A percentile compares a stretch with the other conserved stretches of the same genome.
These are phyloP conservation scores for Solidago caesia DNA, from an alignment of 129 eudicot genomes.

Conservation along the genomic window DNA sequence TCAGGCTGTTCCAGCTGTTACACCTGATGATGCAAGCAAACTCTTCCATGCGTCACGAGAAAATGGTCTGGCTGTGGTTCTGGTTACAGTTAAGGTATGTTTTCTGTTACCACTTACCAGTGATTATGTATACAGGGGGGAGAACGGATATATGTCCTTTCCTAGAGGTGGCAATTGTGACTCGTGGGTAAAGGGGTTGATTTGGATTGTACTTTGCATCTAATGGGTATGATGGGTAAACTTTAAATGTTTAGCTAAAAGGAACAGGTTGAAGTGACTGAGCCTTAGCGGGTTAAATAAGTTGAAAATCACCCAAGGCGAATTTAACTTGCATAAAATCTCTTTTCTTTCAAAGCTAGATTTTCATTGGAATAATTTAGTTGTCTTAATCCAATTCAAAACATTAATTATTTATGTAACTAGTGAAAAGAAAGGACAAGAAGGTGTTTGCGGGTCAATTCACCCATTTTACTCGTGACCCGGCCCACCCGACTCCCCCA, in stretches of 20 bases:
- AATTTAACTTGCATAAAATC: neutral
- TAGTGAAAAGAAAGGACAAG: neutral
- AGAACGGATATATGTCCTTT: constrained; percentile 2
- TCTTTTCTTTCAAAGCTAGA: neutral
- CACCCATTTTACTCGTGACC: neutral
- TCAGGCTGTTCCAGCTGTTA: constrained; percentile 53
- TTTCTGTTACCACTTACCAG: neutral
- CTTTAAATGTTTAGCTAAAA: neutral
- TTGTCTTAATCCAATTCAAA: neutral
- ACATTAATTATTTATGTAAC: neutral
- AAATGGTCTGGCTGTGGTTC: constrained; percentile 48
- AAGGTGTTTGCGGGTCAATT: neutral
- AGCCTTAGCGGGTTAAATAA: neutral
- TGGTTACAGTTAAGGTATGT: constrained; percentile 50
- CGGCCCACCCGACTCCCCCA: neutral
- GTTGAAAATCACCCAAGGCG: neutral
- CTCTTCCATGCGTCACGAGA: constrained; percentile 38
- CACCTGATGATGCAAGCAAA: constrained; percentile 50
- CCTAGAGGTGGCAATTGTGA: neutral
- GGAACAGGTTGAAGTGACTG: neutral
- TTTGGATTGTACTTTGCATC: neutral
- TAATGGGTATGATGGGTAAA: neutral
- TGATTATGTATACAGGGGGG: constrained; percentile 4
- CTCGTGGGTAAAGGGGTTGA: neutral
- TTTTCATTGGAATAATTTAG: neutral